Conservation (phyloP, 192 early-diverging fungal species). For the Backusella tuberculispora region DNA sequence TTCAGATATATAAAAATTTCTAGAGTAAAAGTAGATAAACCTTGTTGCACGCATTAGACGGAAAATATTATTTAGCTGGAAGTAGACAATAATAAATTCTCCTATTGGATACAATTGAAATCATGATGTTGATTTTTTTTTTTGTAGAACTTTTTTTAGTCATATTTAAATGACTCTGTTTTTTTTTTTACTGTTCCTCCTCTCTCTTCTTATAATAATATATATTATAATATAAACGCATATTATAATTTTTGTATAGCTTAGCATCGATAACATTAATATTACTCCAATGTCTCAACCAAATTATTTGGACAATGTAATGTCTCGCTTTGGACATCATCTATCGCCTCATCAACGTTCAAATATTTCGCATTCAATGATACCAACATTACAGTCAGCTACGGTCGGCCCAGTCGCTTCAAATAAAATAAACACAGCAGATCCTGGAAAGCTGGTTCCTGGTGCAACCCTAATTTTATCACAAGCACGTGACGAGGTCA, state of each 20-base stretch:
- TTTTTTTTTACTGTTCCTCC: background rate
- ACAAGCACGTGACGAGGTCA: background rate
- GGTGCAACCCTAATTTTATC: constrained; percentile 1
- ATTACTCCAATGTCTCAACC: constrained; percentile 10
- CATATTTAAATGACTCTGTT: background rate
- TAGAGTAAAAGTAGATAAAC: too few relatives aligned
- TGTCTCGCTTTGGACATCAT: constrained; percentile 34
- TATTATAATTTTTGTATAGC: background rate
- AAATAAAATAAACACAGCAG: background rate
- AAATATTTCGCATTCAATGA: constrained; percentile 20
- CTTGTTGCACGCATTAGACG: background rate
- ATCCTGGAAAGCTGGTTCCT: constrained; percentile 2
- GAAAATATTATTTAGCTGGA: background rate
- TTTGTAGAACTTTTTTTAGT: background rate
- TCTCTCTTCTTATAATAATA: background rate
- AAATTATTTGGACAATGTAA: constrained; percentile 24
- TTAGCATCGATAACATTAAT: background rate
- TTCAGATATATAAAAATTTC: too few relatives aligned
- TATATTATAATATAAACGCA: background rate
- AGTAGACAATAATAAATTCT: constrained; percentile 10
- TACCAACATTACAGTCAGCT: constrained; percentile 18
- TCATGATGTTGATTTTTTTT: background rate
- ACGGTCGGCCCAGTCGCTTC: background rate
- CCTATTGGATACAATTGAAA: background rate
- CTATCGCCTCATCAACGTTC: constrained; percentile 26